Conservation (phyloP, 164 flowering plant species). For the Sextonia rubra region DNA sequence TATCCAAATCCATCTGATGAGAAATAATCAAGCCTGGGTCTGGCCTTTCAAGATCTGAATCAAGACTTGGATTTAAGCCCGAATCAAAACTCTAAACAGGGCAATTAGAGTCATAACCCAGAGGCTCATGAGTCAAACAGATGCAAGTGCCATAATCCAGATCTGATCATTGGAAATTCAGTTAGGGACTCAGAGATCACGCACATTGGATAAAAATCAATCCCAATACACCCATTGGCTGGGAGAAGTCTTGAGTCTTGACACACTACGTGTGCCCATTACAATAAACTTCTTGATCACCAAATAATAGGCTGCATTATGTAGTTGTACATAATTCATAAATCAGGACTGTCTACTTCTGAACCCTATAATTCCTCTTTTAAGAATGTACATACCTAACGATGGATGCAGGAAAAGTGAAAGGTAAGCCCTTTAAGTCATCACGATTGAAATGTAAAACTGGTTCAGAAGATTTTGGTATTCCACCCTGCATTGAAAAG, state of each 20-base stretch:
- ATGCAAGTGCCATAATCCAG: background rate
- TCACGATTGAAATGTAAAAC: conserved; percentile 67
- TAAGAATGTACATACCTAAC: conserved; percentile 41
- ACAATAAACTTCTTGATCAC: background rate
- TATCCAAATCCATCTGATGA: background rate
- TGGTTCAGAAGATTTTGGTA: conserved; percentile 71
- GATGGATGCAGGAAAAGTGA: conserved; percentile 64
- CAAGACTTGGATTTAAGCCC: background rate
- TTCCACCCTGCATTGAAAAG: conserved; percentile 69
- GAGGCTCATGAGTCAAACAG: background rate
- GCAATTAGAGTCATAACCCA: background rate
- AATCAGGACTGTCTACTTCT: too few species aligned
- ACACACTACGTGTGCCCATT: background rate
- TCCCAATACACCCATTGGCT: too few species aligned
- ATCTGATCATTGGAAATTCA: too few species aligned
- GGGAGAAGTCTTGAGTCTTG: background rate
- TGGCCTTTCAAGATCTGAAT: background rate
- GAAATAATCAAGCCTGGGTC: background rate
- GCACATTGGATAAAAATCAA: background rate
- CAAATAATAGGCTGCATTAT: background rate
- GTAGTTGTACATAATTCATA: background rate
- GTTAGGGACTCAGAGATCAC: background rate
- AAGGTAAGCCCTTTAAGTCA: conserved; percentile 81
- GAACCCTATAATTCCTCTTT: background rate
- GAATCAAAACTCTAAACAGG: background rate